These are phyloP conservation scores for Adansonia digitata DNA, from an alignment of 345 rosid genomes.

Conservation along the genomic window DNA sequence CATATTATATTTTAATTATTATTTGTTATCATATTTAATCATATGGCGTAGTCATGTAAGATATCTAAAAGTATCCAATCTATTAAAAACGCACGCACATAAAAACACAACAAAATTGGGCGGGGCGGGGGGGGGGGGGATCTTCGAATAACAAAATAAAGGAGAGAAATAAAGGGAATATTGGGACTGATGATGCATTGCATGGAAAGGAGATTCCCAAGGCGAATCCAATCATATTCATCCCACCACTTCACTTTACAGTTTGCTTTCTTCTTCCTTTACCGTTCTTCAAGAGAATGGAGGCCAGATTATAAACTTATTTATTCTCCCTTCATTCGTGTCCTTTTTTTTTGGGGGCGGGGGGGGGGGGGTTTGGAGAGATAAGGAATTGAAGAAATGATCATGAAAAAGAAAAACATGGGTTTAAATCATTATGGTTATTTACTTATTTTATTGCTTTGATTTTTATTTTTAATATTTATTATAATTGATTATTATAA, in stretches of 20 bases:
- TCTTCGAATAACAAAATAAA: background rate
- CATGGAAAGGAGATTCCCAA: conserved; percentile 48
- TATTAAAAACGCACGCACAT: background rate
- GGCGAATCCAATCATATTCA: conserved; percentile 49
- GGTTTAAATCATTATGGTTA: too few relatives aligned
- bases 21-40: too few relatives aligned
- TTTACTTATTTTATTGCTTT: too few relatives aligned
- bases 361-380: background rate
- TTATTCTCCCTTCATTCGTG: background rate
- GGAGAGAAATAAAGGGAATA: background rate
- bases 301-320: conserved; percentile 30
- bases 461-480: too few relatives aligned
- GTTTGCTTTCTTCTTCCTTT: conserved; percentile 41
- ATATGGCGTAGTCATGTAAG: too few relatives aligned
- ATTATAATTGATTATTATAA: too few relatives aligned
- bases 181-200: too few relatives aligned
- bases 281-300: conserved; percentile 59
- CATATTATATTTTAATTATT: too few relatives aligned
- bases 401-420: too few relatives aligned
- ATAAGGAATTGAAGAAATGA: background rate
- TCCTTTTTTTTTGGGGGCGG: background rate
- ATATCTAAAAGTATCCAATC: too few relatives aligned
- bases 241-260: conserved; percentile 36
- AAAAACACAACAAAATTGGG: background rate
- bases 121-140: too few relatives aligned